Conservation (phyloP, 75 land plant genomes). For the Adiantum capillusveneris region DNA sequence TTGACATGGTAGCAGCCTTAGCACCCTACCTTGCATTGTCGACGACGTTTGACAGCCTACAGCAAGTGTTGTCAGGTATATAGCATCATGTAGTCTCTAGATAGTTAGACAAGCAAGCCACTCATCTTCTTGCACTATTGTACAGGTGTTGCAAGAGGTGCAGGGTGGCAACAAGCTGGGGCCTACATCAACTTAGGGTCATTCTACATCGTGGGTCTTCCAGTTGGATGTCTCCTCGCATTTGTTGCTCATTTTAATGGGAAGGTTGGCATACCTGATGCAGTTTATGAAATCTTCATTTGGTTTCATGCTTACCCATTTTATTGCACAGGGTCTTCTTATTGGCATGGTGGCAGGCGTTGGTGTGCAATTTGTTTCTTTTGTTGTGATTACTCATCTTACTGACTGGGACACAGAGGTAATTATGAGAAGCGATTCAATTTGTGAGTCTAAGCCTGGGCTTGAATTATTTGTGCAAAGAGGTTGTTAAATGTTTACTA, state of each 20-base stretch:
- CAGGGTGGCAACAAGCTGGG: constrained; percentile 34
- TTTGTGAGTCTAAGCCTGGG: not conserved
- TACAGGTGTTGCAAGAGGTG: constrained; percentile 38
- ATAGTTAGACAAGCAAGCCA: too few relatives aligned
- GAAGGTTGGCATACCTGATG: constrained; percentile 3
- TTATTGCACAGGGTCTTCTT: constrained; percentile 19
- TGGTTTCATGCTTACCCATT: not conserved
- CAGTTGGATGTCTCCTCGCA: constrained; percentile 19
- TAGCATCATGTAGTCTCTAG: too few relatives aligned
- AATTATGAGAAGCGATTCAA: not conserved
- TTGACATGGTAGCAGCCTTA: constrained; percentile 45
- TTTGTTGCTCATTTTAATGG: constrained; percentile 21
- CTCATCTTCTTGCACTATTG: not conserved
- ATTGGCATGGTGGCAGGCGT: constrained; percentile 19
- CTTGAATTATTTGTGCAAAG: not conserved
- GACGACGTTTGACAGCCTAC: constrained; percentile 53
- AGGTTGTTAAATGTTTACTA: not conserved
- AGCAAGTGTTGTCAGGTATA: constrained; percentile 68
- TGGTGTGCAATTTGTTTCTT: constrained; percentile 4
- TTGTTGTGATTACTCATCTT: constrained; percentile 14
- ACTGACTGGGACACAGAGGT: constrained; percentile 29
- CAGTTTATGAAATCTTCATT: not conserved
- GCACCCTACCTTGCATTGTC: constrained; percentile 50
- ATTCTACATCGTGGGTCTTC: constrained; percentile 33
- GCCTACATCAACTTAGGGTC: constrained; percentile 28